These are phyloP conservation scores for Asparagopsis taxiformis DNA, from an alignment of 31 red algal species.

Conservation along the genomic window DNA sequence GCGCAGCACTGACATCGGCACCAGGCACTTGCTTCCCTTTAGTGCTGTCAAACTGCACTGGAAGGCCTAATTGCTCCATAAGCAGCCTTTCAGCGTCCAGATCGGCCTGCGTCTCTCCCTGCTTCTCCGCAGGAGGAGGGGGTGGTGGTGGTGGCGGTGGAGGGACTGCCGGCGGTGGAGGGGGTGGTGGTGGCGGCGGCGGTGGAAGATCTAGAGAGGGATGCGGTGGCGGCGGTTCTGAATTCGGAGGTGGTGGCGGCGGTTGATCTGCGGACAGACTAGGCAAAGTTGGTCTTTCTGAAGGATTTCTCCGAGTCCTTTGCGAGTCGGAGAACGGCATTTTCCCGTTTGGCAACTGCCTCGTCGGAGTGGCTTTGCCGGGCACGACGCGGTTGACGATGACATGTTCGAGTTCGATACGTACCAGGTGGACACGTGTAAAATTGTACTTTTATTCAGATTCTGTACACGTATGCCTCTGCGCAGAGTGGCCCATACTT, in stretches of 20 bases:
- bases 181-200: no score
- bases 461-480: no score
- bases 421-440: no score
- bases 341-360: no score
- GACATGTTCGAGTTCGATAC: no score
- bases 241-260: conserved; percentile 8
- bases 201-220: conserved; percentile 5
- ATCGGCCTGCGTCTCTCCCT: no score
- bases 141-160: conserved; percentile 12
- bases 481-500: no score
- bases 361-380: no score
- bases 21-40: conserved; percentile 82
- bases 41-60: conserved; percentile 37
- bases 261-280: not conserved
- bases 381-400: no score
- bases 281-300: not conserved
- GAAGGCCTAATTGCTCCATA: conserved; percentile 44
- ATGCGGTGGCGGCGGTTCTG: conserved; percentile 25
- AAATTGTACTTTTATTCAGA: no score
- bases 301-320: not conserved
- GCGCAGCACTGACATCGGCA: conserved; percentile 55
- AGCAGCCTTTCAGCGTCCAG: no score
- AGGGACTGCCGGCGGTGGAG: no score
- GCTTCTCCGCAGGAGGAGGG: conserved; percentile 4
- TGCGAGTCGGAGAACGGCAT: not conserved